Evolutionary conservation across 2,329 filamentous ascomycete species (phyloP).

Genomic region (Scedosporium apiospermum): DNA sequence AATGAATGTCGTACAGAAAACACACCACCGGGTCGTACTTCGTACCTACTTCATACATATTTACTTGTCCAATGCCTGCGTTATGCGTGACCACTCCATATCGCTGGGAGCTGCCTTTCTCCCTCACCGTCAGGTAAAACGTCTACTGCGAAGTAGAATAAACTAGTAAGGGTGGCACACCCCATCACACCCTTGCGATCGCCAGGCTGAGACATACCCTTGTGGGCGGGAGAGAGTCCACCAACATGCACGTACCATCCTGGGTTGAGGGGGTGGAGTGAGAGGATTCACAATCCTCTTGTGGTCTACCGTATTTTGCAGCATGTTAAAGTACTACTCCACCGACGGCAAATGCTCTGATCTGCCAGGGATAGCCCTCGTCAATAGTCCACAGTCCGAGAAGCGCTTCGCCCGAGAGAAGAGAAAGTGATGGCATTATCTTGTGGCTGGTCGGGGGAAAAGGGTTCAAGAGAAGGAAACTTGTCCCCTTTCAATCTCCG

Average conservation of each 20-base stretch:
- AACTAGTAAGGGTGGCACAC: background rate
- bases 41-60: too few species aligned
- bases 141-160: background rate
- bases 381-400: background rate
- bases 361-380: background rate
- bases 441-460: background rate
- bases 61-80: too few species aligned
- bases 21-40: too few species aligned
- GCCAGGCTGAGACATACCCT: constrained; percentile 5
- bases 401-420: too few species aligned
- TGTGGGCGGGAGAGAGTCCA: constrained; percentile 1
- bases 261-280: background rate
- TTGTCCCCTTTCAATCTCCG: background rate
- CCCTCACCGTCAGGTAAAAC: background rate
- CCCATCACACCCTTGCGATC: constrained; percentile 2
- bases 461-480: background rate
- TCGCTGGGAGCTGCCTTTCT: background rate
- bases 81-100: too few species aligned
- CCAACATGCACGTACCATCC: background rate
- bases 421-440: too few species aligned
- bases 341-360: background rate
- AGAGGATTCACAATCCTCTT: background rate
- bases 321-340: background rate
- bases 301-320: background rate
- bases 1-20: too few species aligned